Evolutionary conservation across 805 yeast species (phyloP), one percentile per base, ranked within the genome.

Genomic region (Starmera pachycereana): DNA sequence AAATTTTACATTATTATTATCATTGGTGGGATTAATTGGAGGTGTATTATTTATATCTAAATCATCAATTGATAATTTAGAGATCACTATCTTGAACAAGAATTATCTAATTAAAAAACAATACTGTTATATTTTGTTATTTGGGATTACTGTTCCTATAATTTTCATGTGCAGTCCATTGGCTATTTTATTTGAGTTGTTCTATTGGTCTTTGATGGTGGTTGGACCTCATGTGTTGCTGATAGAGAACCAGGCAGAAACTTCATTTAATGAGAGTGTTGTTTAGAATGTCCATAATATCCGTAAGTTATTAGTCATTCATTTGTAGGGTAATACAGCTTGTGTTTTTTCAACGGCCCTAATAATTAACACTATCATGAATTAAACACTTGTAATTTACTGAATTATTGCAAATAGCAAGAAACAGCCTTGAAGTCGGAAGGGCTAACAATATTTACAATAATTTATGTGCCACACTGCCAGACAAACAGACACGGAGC

Each of bases 181-280:
- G 4, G 29, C 28, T 14, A 32, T 33, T 11, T 33, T 40, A 13
- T 16, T 40, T 12, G 33, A 37, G 1, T 16, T 40, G n/a, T 22
- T 29, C 2, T 9, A 19, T 6, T 32, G 30, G 12, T 12, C 39
- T 12, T 11, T 41, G 42, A 29, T n/a, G 40, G 28, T 33, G 43
- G 34, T 45, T 35, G 31, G 38, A 40, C 28, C 37, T 36, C 32
- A 33, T 40, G 44, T 44, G 11, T 43, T 40, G 0, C 35, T 51
- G 3, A 42, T 50, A 25, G 46, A 38, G 5, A 34, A 39, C 2
- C 52, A 50, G 33, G 43, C 46, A 3, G 53, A 51, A 30, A 50
- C 54, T 3, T 42, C 49, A 33, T 51, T 51, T 40, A 51, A 50
- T 29, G 56, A 51, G 29, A 37, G 45, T 30, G 40, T 42, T 33